Evolutionary conservation across 2,329 filamentous ascomycete genomes (phyloP), one percentile per base, ranked within the genome.

Genomic region (Fusarium decemcellulare): DNA sequence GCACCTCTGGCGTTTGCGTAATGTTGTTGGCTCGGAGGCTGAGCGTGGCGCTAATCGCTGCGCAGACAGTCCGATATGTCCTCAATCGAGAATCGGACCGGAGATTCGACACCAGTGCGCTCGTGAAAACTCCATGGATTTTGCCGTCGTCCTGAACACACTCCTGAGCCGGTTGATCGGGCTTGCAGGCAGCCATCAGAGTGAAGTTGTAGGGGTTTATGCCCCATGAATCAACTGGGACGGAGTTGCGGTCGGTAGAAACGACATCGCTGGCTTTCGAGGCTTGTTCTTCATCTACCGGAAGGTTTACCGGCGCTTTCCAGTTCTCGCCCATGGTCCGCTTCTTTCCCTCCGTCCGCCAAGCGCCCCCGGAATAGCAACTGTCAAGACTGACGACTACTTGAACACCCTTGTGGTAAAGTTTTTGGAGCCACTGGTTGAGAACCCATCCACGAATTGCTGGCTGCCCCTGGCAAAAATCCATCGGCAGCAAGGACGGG

Each of bases 171-270:
- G 23, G 12, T 47, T 57, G 36, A 34, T 46, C 11, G 9, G 46
- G n/a, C n/a, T n/a, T 53, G 34, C 62, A 65, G 11, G 58, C 58
- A 6, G 57, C 47, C 62, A 65, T 65, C 4, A 65, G 8, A 5
- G 62, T 65, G 34, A 65, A 65, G 18, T 53, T 53, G 10, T 58
- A 54, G 5, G 62, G 62, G 12, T 65, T 61, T 32, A 54, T 43
- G 6, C 15, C 39, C 62, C 58, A 65, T 44, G 53, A 57, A 7
- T 39, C 44, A 16, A n/a, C 11, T 30, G 51, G 39, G 6, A 40
- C 37, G 11, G 37, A 40, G 37, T 40, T 40, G 37, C 37, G 37
- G 37, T 40, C 37, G 37, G 37, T 40, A 40, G 37, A 40, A 40
- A 40, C 37, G 37, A 40, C 37, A 40, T 14, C 2, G 12, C 37